These are phyloP conservation scores for Ceratocystiopsis brevicomis DNA, from an alignment of 2,329 filamentous ascomycete genomes.

Conservation along the genomic window DNA sequence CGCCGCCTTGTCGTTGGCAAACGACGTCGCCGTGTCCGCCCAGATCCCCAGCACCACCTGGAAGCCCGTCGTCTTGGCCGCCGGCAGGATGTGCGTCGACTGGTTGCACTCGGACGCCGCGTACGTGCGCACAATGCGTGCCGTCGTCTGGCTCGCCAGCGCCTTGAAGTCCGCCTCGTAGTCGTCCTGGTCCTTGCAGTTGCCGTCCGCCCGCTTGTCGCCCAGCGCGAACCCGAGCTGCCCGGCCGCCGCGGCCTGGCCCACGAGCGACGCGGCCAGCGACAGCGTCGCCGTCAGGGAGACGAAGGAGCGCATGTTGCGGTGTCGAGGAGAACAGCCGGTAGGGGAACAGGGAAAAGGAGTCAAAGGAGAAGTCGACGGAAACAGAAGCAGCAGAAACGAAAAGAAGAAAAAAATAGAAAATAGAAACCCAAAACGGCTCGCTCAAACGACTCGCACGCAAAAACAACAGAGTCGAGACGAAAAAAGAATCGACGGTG, in stretches of 20 bases:
- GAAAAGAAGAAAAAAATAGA: too few relatives aligned
- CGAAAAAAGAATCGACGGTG: background rate
- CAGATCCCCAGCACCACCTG: constrained; percentile 6
- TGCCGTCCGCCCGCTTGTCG: constrained; percentile 4
- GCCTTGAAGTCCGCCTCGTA: constrained; percentile 4
- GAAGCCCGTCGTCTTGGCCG: constrained; percentile 1
- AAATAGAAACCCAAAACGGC: too few relatives aligned
- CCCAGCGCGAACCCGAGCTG: constrained; percentile 4
- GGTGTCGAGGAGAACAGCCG: too few relatives aligned
- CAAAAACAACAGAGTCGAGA: background rate
- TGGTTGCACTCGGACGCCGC: constrained; percentile 5
- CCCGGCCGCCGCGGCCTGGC: constrained; percentile 1
- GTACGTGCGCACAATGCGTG: constrained; percentile 4
- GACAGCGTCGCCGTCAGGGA: background rate
- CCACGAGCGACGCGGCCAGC: background rate
- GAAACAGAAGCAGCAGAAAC: too few relatives aligned
- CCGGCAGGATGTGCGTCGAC: constrained; percentile 4
- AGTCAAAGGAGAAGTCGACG: too few relatives aligned
- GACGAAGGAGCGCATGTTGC: background rate
- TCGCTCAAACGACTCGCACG: too few relatives aligned
- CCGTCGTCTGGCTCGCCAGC: background rate
- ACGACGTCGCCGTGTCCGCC: constrained; percentile 3
- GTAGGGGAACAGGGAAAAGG: background rate
- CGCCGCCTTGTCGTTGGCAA: constrained; percentile 4
- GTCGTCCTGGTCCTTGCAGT: constrained; percentile 5